Evolutionary conservation across 2,329 filamentous ascomycete genomes (phyloP).

Genomic region (Xylariaceae sp.): DNA sequence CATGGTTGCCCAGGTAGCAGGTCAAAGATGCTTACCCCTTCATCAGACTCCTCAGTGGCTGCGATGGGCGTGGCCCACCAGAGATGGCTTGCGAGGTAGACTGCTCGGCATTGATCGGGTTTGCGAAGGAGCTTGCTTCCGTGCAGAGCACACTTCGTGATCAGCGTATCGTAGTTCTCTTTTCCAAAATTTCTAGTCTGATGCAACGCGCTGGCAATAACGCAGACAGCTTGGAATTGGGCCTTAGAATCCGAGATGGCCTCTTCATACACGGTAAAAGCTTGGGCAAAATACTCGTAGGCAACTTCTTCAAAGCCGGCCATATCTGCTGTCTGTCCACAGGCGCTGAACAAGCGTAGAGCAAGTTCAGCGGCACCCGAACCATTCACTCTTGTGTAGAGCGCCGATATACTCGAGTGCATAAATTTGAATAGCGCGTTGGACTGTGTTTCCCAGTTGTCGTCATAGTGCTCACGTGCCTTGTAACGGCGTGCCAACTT

Average conservation of each 20-base stretch:
- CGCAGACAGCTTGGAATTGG: slow-evolving; percentile 95
- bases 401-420: slow-evolving; percentile 78
- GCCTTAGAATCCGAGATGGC: slow-evolving; percentile 91
- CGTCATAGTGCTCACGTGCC: slow-evolving; percentile 75
- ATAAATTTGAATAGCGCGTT: slow-evolving; percentile 93
- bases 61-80: slow-evolving; percentile 94
- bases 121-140: slow-evolving; percentile 96
- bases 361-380: slow-evolving; percentile 80
- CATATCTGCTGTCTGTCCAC: slow-evolving; percentile 88
- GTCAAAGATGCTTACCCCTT: slow-evolving; percentile 30
- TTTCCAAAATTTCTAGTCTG: slow-evolving; percentile 86
- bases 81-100: slow-evolving; percentile 92
- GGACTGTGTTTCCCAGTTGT: slow-evolving; percentile 59
- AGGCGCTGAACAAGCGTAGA: slow-evolving; percentile 83
- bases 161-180: slow-evolving; percentile 97
- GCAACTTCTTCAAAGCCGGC: slow-evolving; percentile 91
- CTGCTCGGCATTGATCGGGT: slow-evolving; percentile 93
- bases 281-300: slow-evolving; percentile 97
- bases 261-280: slow-evolving; percentile 97
- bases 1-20: neutral
- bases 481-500: slow-evolving; percentile 89
- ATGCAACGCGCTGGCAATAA: slow-evolving; percentile 85
- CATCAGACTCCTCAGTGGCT: slow-evolving; percentile 73
- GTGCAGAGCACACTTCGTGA: slow-evolving; percentile 95
- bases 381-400: slow-evolving; percentile 80